Conservation (phyloP, 495 filamentous ascomycete genomes). For the Aspergillus affinis region DNA sequence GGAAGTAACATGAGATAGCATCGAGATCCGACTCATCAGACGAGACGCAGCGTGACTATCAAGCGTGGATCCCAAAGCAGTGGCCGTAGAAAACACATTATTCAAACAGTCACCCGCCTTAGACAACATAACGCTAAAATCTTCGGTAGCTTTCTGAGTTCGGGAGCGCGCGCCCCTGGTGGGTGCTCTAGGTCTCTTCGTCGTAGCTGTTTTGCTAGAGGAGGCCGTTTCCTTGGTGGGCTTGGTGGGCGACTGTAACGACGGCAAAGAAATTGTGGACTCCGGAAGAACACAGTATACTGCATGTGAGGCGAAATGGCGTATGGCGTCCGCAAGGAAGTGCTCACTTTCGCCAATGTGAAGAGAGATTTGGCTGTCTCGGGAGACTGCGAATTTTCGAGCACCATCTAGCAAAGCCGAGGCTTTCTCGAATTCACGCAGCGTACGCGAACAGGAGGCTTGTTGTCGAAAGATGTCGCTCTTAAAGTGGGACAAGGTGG, state of each 20-base stretch:
- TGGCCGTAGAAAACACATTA: constrained; percentile 38
- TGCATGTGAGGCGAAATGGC: constrained; percentile 72
- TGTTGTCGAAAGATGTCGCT: constrained; percentile 64
- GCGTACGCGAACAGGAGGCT: constrained; percentile 47
- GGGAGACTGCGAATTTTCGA: constrained; percentile 33
- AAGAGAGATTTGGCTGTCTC: constrained; percentile 41
- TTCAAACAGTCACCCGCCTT: constrained; percentile 41
- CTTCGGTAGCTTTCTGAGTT: constrained; percentile 35
- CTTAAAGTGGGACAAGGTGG: constrained; percentile 56
- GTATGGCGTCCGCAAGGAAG: constrained; percentile 57
- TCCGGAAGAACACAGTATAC: constrained; percentile 88
- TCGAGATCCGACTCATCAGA: constrained; percentile 48
- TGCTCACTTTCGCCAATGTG: constrained; percentile 47
- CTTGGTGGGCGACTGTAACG: constrained; percentile 45
- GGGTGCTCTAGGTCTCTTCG: constrained; percentile 29
- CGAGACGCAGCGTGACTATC: constrained; percentile 45
- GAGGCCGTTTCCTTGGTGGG: constrained; percentile 19
- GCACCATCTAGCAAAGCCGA: constrained; percentile 33
- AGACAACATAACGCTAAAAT: constrained; percentile 43
- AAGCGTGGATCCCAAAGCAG: constrained; percentile 44
- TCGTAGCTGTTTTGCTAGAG: constrained; percentile 23
- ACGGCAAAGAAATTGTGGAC: constrained; percentile 82
- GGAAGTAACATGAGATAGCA: constrained; percentile 45
- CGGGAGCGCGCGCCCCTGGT: constrained; percentile 30
- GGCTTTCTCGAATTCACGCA: constrained; percentile 42